Evolutionary conservation across 352 stramenopile species (phyloP).

Genomic region (Nothophytophthora sp.): DNA sequence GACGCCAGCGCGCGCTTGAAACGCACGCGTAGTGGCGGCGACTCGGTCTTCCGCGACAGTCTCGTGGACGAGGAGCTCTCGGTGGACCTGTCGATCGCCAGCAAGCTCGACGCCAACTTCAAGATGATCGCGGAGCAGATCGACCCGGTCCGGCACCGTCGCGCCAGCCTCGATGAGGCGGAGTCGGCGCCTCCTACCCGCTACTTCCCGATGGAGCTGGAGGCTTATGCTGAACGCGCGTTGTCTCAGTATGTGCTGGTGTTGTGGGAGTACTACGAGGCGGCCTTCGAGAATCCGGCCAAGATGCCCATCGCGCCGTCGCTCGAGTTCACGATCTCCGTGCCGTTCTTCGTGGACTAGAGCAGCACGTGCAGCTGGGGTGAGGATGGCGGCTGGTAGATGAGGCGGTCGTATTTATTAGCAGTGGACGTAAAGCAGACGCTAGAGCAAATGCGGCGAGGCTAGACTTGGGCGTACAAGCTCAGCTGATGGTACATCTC

Average conservation of each 20-base stretch:
- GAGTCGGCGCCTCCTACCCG: conserved; percentile 9
- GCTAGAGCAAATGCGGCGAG: conserved; percentile 3
- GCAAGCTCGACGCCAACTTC: conserved; percentile 84
- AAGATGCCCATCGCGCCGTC: conserved; percentile 57
- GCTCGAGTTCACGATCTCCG: conserved; percentile 83
- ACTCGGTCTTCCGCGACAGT: conserved; percentile 73
- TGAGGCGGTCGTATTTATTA: too few species aligned
- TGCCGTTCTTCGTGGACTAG: conserved; percentile 70
- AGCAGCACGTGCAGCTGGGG: too few species aligned
- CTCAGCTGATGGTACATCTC: conserved; percentile 81
- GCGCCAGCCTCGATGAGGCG: conserved; percentile 1
- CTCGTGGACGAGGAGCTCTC: conserved; percentile 81
- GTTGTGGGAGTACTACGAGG: conserved; percentile 83
- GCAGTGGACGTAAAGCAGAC: too few species aligned
- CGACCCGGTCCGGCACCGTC: conserved; percentile 15
- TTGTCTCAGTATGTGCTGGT: conserved; percentile 80
- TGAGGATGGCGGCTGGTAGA: too few species aligned
- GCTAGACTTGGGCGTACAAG: conserved; percentile 67
- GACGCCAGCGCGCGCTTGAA: conserved; percentile 58
- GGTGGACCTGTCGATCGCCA: conserved; percentile 78
- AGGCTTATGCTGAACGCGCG: conserved; percentile 75
- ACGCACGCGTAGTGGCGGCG: conserved; percentile 30
- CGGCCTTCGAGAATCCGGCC: conserved; percentile 53
- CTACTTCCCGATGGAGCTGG: conserved; percentile 67
- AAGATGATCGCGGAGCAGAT: conserved; percentile 89